Evolutionary conservation across 352 stramenopile genomes (phyloP).

Genomic region (Vaucheria bursata): DNA sequence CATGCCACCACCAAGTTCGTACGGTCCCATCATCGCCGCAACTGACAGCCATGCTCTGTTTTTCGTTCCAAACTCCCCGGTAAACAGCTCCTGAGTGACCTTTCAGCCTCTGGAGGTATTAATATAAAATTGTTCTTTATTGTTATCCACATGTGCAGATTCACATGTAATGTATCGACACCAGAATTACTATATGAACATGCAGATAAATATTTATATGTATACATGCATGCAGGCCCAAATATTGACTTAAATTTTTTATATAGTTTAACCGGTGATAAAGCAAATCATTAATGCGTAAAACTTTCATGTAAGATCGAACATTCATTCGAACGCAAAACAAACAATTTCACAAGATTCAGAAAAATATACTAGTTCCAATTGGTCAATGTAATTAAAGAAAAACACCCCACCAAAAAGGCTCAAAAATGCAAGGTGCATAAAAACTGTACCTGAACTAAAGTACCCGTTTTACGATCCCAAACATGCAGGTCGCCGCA

Average conservation of each 20-base stretch:
- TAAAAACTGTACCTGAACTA: constrained; percentile 3
- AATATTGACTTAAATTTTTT: not conserved
- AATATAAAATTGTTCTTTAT: not conserved
- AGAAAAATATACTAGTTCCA: not conserved
- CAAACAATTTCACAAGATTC: not conserved
- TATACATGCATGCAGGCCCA: not conserved
- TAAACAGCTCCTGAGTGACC: constrained; percentile 38
- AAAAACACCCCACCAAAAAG: not conserved
- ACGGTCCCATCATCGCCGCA: constrained; percentile 39
- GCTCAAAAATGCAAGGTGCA: not conserved
- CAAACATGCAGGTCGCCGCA: constrained; percentile 31
- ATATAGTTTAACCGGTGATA: not conserved
- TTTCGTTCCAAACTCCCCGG: constrained; percentile 26
- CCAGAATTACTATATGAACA: not conserved
- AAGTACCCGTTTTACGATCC: constrained; percentile 13
- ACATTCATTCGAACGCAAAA: not conserved
- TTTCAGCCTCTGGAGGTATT: constrained; percentile 22
- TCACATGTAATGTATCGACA: not conserved
- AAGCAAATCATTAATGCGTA: not conserved
- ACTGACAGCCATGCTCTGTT: constrained; percentile 27
- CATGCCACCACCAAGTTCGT: constrained; percentile 46
- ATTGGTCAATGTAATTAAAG: not conserved
- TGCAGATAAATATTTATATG: not conserved
- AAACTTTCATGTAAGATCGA: not conserved
- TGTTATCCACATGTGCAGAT: not conserved